Evolutionary conservation across 2,329 filamentous ascomycete species (phyloP).

Genomic region (Pseudomassariella vexata): DNA sequence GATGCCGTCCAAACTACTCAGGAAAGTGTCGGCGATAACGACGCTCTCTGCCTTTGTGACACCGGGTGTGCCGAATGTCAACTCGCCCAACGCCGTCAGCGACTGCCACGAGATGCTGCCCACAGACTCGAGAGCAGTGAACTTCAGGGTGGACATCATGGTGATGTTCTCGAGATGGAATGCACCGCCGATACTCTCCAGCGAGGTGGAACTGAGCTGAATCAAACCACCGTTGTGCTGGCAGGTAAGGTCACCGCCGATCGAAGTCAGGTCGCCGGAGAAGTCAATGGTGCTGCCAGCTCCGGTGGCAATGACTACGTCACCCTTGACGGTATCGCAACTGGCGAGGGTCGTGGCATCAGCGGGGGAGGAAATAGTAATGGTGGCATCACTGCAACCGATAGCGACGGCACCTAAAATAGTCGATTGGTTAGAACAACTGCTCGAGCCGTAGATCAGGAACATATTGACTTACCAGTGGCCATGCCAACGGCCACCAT

Average conservation of each 20-base stretch:
- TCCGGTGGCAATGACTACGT: conserved; percentile 56
- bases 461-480: conserved; percentile 30
- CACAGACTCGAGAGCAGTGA: conserved; percentile 60
- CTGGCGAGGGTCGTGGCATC: conserved; percentile 52
- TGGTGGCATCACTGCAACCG: conserved; percentile 30
- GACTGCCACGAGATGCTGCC: conserved; percentile 65
- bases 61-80: conserved; percentile 44
- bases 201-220: conserved; percentile 52
- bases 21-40: conserved; percentile 78
- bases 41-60: conserved; percentile 65
- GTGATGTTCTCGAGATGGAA: conserved; percentile 67
- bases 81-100: conserved; percentile 53
- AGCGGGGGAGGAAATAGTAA: conserved; percentile 58
- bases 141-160: conserved; percentile 60
- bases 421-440: conserved; percentile 12
- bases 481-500: conserved; percentile 36
- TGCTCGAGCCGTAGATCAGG: not conserved
- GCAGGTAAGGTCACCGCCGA: conserved; percentile 53
- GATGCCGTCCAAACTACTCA: conserved; percentile 74
- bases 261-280: conserved; percentile 45
- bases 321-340: conserved; percentile 66
- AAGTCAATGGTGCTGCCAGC: conserved; percentile 56
- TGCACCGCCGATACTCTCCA: conserved; percentile 61
- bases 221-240: conserved; percentile 57
- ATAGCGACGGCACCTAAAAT: conserved; percentile 20